Evolutionary conservation across 2,329 filamentous ascomycete species (phyloP), one percentile per base, ranked within the genome.

Genomic region (Colletotrichum coccodes): DNA sequence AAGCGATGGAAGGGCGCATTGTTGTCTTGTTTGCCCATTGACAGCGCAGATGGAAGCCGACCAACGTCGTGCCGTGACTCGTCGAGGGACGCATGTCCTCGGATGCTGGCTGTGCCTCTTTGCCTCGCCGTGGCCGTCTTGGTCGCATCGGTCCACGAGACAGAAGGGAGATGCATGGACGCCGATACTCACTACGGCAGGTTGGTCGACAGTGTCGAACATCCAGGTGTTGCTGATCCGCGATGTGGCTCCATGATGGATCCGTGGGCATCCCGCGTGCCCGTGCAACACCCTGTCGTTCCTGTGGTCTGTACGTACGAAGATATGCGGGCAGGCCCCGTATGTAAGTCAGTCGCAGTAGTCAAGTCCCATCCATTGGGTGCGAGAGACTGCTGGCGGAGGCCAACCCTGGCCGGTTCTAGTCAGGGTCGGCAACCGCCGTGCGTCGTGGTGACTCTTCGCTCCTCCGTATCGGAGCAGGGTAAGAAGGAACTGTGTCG

Each of bases 261-360:
- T 36, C 49, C 34, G 21, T 54, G 32, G 53, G 53, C 60, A 53
- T 64, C 38, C 32, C 38, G 46, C 46, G 54, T 60, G 54, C n/a
- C 23, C 47, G 34, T 42, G 38, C 40, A 28, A 47, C 61, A 60
- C 65, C 65, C 65, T 68, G 54, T 36, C 54, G 38, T 49, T 60
- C 46, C 54, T 60, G 47, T 67, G 34, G 64, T 40, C 47, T 56
- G 34, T 59, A 54, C 65, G 62, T 65, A 65, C 47, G 38, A 68
- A 50, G 34, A 60, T 56, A 68, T 65, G 54, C 65, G 49, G 61
- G 61, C 61, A 34, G 46, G 56, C 32, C 44, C 47, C 61, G 54
- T 65, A 65, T 68, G 65, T 65, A 65, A 68, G 61, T 65, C 40
- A 65, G 28, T 65, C 56, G 65, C 61, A 68, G 65, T 60, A 68